phyloP scores from a whole-genome alignment of 1,284 basidiomycete genomes.

The Leccinum subrobustum region DNA sequence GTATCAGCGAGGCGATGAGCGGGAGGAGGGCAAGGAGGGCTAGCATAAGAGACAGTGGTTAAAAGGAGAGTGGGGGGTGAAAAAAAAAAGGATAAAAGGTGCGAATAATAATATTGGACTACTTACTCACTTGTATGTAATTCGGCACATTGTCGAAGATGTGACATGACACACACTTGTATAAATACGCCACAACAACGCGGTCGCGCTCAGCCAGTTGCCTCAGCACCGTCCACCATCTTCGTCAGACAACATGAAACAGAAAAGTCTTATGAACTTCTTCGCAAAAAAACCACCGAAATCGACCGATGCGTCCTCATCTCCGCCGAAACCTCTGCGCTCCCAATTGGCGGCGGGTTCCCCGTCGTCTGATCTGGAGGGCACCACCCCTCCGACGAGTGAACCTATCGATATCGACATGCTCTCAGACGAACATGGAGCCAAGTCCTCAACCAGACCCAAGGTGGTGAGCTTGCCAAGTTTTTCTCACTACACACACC shows the following conservation, averaged over 20 bases:
- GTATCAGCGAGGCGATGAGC: slow-evolving; percentile 19
- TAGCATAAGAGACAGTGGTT: slow-evolving; percentile 21
- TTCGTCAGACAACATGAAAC: slow-evolving; percentile 51
- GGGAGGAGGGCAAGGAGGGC: slow-evolving; percentile 18
- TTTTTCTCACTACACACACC: not conserved
- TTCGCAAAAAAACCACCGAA: slow-evolving; percentile 49
- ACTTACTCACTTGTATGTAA: not conserved
- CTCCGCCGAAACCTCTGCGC: slow-evolving; percentile 27
- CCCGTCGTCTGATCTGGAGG: slow-evolving; percentile 48
- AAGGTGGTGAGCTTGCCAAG: slow-evolving; percentile 15
- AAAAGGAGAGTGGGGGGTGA: slow-evolving; percentile 19
- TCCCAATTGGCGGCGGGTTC: slow-evolving; percentile 41
- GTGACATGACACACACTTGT: not conserved
- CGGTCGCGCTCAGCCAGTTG: not conserved
- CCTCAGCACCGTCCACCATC: not conserved
- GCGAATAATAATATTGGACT: not conserved
- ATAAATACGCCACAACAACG: slow-evolving; percentile 24
- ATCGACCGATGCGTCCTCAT: slow-evolving; percentile 22
- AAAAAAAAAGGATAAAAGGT: not conserved
- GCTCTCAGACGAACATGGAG: slow-evolving; percentile 48
- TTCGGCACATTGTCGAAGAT: not conserved
- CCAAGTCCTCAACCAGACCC: slow-evolving; percentile 22
- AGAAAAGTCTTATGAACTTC: slow-evolving; percentile 73
- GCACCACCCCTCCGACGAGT: slow-evolving; percentile 65
- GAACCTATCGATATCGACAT: slow-evolving; percentile 75